Percentiles rank a stretch among this genome's conserved stretches.
phyloP scores from a whole-genome alignment of 768 basidiomycete genomes.

The Naganishia kalamii region DNA sequence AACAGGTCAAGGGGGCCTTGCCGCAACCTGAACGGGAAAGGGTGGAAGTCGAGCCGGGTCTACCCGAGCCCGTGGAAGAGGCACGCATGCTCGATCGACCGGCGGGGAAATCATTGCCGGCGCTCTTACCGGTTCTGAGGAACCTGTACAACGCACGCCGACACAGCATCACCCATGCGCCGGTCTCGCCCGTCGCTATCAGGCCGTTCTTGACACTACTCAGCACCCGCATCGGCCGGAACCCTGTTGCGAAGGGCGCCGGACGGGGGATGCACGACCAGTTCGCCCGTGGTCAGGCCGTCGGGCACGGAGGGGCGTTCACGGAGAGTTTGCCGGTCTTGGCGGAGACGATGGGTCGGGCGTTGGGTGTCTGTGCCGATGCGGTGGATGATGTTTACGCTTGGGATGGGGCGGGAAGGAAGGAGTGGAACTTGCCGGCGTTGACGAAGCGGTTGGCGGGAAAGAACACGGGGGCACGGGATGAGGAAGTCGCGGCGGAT shows the following conservation, averaged over 20 bases:
- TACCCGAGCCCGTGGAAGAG: not conserved
- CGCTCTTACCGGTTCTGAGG: slow-evolving; percentile 14
- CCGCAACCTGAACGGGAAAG: too few relatives aligned
- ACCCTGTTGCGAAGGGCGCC: slow-evolving; percentile 11
- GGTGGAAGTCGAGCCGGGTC: too few relatives aligned
- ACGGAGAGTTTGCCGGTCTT: slow-evolving; percentile 9
- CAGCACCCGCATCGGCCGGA: slow-evolving; percentile 11
- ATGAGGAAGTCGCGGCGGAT: too few relatives aligned
- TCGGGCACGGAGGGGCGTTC: too few relatives aligned
- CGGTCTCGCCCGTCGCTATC: not conserved
- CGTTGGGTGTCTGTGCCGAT: not conserved
- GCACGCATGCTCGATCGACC: not conserved
- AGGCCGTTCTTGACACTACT: slow-evolving; percentile 15
- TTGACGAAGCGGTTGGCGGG: not conserved
- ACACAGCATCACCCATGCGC: slow-evolving; percentile 16
- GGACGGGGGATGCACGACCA: not conserved
- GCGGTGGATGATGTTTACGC: slow-evolving; percentile 12
- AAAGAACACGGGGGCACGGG: too few relatives aligned
- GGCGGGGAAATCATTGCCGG: not conserved
- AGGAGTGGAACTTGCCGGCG: not conserved
- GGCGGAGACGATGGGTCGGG: slow-evolving; percentile 1
- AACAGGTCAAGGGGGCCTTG: not conserved
- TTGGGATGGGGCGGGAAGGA: slow-evolving; percentile 1
- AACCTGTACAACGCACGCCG: slow-evolving; percentile 1
- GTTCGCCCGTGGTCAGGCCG: too few relatives aligned